Conservation (phyloP, 2,329 filamentous ascomycete genomes). For the Zymoseptoria passerinii region DNA sequence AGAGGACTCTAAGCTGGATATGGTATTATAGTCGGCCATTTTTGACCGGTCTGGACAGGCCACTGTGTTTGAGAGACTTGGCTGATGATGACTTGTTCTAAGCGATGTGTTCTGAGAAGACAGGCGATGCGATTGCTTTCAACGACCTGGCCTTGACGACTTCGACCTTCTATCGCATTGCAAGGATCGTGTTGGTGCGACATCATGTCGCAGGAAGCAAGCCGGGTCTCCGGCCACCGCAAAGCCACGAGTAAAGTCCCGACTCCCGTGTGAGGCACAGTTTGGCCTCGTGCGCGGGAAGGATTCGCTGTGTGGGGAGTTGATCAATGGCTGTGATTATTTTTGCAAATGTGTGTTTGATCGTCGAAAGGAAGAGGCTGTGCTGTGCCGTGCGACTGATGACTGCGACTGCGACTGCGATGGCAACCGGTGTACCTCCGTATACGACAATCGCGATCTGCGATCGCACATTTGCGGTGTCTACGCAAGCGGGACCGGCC, state of each 20-base stretch:
- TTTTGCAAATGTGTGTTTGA: background rate
- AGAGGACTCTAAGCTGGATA: background rate
- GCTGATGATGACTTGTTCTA: background rate
- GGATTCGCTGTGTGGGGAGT: background rate
- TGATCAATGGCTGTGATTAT: background rate
- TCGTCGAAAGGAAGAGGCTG: background rate
- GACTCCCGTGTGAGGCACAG: background rate
- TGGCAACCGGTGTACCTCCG: background rate
- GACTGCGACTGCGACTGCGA: background rate
- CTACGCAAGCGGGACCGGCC: background rate
- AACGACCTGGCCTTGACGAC: background rate
- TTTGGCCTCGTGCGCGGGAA: background rate
- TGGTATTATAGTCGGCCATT: background rate
- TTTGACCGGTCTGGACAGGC: background rate
- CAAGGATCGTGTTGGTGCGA: background rate
- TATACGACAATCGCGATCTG: background rate
- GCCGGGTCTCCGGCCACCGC: background rate
- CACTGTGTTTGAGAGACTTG: background rate
- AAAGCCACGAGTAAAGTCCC: background rate
- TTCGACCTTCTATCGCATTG: background rate
- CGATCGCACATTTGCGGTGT: background rate
- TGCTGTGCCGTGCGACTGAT: background rate
- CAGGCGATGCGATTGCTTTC: background rate
- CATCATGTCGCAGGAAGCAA: background rate
- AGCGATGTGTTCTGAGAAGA: background rate